phyloP scores from a whole-genome alignment of 2,329 filamentous ascomycete species.

The Arthrinium puccinioides region DNA sequence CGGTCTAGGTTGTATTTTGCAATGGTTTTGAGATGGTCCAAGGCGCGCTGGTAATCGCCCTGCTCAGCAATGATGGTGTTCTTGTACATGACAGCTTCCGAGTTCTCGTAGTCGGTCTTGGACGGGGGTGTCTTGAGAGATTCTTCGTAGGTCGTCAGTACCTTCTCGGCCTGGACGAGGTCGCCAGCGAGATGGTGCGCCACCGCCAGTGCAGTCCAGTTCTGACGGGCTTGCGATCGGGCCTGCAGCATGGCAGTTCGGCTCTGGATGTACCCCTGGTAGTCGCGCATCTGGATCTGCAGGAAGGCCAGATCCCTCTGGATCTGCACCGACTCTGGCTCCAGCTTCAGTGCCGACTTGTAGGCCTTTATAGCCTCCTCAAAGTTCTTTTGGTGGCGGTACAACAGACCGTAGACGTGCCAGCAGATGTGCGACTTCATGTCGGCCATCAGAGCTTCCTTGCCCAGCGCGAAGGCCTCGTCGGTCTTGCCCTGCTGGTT shows the following conservation, averaged over 20 bases:
- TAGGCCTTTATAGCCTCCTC: conserved; percentile 99
- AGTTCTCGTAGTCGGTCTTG: conserved; percentile 80
- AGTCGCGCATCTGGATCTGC: conserved; percentile 95
- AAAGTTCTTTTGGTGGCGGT: conserved; percentile 92
- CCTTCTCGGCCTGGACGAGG: conserved; percentile 78
- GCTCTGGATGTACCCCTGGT: conserved; percentile 86
- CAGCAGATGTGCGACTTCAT: conserved; percentile 99
- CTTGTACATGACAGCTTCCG: conserved; percentile 91
- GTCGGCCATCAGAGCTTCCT: conserved; percentile 85
- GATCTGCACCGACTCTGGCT: conserved; percentile 92
- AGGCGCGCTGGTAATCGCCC: conserved; percentile 72
- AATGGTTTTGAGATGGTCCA: conserved; percentile 77
- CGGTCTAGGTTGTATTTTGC: conserved; percentile 76
- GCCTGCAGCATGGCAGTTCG: conserved; percentile 81
- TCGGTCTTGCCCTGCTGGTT: conserved; percentile 88
- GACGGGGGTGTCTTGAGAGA: conserved; percentile 77
- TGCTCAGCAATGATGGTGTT: conserved; percentile 89
- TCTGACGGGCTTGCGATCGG: conserved; percentile 74
- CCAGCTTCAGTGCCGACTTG: conserved; percentile 86
- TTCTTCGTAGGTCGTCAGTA: conserved; percentile 86
- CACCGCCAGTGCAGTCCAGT: conserved; percentile 95
- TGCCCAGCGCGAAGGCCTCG: conserved; percentile 89
- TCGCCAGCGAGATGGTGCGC: conserved; percentile 89
- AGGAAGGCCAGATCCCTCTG: conserved; percentile 88
- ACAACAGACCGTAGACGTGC: conserved; percentile 96